Conservation (phyloP, 495 filamentous ascomycete species). For the Cercophora newfieldiana region DNA sequence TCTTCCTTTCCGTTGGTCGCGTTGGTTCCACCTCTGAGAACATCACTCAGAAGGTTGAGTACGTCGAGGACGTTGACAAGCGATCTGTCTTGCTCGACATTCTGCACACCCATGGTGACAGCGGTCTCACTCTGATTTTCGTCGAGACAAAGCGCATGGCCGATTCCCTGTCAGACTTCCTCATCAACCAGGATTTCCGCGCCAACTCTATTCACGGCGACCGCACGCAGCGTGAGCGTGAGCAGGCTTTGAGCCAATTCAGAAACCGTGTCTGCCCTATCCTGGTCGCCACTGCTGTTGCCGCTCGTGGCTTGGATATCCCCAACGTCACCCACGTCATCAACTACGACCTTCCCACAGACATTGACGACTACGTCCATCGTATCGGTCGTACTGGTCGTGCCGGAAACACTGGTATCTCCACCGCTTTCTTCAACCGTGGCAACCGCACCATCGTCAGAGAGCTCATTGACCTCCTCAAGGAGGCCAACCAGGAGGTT, state of each 20-base stretch:
- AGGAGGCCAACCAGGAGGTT: conserved; percentile 97
- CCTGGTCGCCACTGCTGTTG: conserved; percentile 94
- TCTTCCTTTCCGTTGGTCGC: conserved; percentile 97
- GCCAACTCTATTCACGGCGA: conserved; percentile 99
- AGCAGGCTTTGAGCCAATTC: conserved; percentile 96
- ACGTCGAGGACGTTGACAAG: conserved; percentile 96
- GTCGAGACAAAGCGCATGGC: conserved; percentile 99
- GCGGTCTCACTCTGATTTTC: conserved; percentile 92
- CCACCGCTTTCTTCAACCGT: conserved; percentile 99
- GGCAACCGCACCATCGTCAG: conserved; percentile 96
- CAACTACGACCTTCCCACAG: conserved; percentile 98
- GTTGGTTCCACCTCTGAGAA: conserved; percentile 99
- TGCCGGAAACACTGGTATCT: conserved; percentile 98
- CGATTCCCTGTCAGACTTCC: conserved; percentile 92
- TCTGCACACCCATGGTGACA: conserved; percentile 85
- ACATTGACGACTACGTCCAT: conserved; percentile 99
- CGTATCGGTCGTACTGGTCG: conserved; percentile 99
- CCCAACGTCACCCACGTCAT: conserved; percentile 98
- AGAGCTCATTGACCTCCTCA: conserved; percentile 91
- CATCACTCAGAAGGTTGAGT: conserved; percentile 98
- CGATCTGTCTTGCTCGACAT: conserved; percentile 96
- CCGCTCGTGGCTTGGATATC: conserved; percentile 93
- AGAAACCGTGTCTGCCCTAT: conserved; percentile 93
- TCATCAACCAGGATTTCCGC: conserved; percentile 96
- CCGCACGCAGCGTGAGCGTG: conserved; percentile 97